Evolutionary conservation across 148 eudicot genomes (phyloP), one percentile per base, ranked within the genome.

Genomic region (Vaccinium darrowii): DNA sequence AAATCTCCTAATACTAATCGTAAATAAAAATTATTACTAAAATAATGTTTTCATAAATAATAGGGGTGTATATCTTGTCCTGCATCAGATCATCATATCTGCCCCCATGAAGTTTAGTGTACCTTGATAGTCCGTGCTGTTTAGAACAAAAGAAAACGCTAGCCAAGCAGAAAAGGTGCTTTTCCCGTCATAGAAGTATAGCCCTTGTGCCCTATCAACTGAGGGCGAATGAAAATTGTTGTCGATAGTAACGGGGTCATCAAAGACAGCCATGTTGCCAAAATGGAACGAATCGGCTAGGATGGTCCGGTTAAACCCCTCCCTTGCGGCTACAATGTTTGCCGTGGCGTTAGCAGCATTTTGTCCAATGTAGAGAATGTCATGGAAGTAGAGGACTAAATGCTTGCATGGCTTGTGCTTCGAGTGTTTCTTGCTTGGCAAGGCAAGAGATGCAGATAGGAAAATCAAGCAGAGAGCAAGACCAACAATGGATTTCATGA

Each of bases 141-240:
- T 79, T 5, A 84, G 47, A 15, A 82, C 50, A 16, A 82, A 82
- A 0, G 84, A 65, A 65, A 65, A 81, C 74, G 76, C 84, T 18
- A 84, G 52, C 86, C 86, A 84, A 0, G 86, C 77, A 3, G 52
- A 52, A 23, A 23, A 84, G 51, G 69, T 67, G 11, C 65, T 67
- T 14, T 84, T 84, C 19, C 52, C 33, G 8, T 84, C 82, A 1
- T 79, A 84, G 0, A 84, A 6, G 36, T 84, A 79, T 3, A 84
- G 21, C 67, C 86, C 86, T 14, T 78, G 86, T 0, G 86, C 86
- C 53, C 86, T 51, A 8, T 78, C 86, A 30, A 84, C 78, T 0
- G 82, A 65, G 19, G 65, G 5, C 0, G 86, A 81, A 3, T 50
- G 52, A 50, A 7, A 8, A 50, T 8, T 50, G 7, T 50, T 50